Base-by-base conservation (phyloP, 164 flowering plant species). In the Vitis rupestris region DNA sequence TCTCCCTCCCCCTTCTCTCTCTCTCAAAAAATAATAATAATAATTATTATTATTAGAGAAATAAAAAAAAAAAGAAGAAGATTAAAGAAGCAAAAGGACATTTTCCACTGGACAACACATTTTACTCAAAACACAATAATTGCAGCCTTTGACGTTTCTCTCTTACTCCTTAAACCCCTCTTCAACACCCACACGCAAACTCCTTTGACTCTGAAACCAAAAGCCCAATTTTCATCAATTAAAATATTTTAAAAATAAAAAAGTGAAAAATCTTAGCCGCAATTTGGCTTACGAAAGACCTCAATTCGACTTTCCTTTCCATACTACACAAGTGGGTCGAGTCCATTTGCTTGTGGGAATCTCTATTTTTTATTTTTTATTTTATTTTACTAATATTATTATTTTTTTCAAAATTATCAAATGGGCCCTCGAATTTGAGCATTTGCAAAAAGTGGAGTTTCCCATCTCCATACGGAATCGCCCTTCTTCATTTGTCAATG, bases 161-260 rank as follows among this genome's bases (percentile, higher is more conserved):
- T 77, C 62, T 77, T 72, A 2, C 75, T 72, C 80, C 79, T 74
- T 71, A 63, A 74, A 80, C 70, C 54, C 75, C 76, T 80, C 78
- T 77, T 78, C 82, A 68, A 82, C 78, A 70, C 79, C 84, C 79
- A 81, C 90, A 89, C 91, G 91, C 94, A 87, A 87, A 29, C 84
- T 74, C 82, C 81, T 82, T 89, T 87, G 89, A 85, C 89, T 76
- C 81, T 27, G 50, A 44, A 61, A 57, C 47, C 49, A 29, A 63
- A 59, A 63, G 27, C 27, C 2, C 27, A 23, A 23, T 23, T 23
- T 23, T 23, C 27, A 23, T 23, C 27, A 23, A 23, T 23, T 23
- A 23, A 23, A 23, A 23, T 1, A 23, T 1, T 23, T 23, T 0
- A 1, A 49, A 23, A 47, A 10, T 66, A 14, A 48, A 68, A 16